phyloP scores from a whole-genome alignment of 768 basidiomycete genomes.

The Mycena maculata region DNA sequence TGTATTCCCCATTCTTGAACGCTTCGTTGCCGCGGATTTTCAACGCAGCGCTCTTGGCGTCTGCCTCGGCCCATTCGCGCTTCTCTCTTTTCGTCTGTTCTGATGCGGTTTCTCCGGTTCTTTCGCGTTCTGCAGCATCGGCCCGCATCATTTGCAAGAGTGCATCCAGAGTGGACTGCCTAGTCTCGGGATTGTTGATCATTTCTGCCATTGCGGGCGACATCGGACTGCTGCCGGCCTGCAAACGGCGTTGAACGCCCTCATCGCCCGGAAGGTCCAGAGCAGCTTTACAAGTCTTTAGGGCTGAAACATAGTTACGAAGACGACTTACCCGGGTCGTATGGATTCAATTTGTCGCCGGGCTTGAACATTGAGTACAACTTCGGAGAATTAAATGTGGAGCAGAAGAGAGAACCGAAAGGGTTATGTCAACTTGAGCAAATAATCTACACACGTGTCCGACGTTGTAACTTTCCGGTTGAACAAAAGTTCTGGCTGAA shows the following conservation, averaged over 20 bases:
- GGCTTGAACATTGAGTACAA: slow-evolving; percentile 25
- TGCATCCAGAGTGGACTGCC: background rate
- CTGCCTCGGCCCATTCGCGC: slow-evolving; percentile 15
- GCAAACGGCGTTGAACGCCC: slow-evolving; percentile 11
- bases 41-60: slow-evolving; percentile 17
- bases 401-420: background rate
- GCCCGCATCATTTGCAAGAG: background rate
- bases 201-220: slow-evolving; percentile 1
- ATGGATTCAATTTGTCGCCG: slow-evolving; percentile 22
- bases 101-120: slow-evolving; percentile 7
- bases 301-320: background rate
- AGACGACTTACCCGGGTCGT: slow-evolving; percentile 12
- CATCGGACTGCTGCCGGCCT: slow-evolving; percentile 27
- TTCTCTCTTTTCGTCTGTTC: slow-evolving; percentile 19
- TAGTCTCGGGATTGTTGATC: slow-evolving; percentile 11
- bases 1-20: slow-evolving; percentile 10
- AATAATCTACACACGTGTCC: no score
- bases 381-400: no score
- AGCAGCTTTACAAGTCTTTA: slow-evolving; percentile 5
- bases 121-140: slow-evolving; percentile 17
- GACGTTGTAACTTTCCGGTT: no score
- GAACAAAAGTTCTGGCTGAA: no score
- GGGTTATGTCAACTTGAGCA: no score
- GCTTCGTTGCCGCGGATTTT: slow-evolving; percentile 30
- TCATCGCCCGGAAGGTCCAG: slow-evolving; percentile 18